Evolutionary conservation across 495 filamentous ascomycete genomes (phyloP).

Genomic region (Aspergillus nidulans): DNA sequence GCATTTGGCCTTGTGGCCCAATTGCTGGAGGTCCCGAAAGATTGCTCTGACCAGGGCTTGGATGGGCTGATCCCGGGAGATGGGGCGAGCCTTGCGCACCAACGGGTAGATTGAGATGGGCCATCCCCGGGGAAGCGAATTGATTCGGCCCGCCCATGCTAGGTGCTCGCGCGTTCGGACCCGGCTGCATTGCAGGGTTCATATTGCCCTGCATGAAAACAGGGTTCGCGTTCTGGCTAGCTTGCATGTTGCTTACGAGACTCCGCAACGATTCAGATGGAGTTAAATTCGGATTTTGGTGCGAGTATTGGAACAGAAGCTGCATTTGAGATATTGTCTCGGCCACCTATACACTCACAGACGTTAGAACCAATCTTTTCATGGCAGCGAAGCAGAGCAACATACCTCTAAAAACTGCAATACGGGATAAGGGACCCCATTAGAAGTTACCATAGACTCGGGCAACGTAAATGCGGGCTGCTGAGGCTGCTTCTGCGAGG

Average conservation of each 20-base stretch:
- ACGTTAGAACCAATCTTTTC: neutral
- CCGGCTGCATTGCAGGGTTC: constrained; percentile 39
- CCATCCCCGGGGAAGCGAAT: constrained; percentile 50
- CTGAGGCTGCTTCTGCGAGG: constrained; percentile 51
- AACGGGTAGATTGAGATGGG: constrained; percentile 43
- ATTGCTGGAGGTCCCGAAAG: constrained; percentile 52
- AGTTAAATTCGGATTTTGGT: constrained; percentile 51
- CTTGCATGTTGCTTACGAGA: constrained; percentile 46
- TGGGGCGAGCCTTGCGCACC: constrained; percentile 39
- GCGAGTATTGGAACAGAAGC: constrained; percentile 58
- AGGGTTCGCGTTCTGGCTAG: constrained; percentile 26
- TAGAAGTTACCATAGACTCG: constrained; percentile 57
- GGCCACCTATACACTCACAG: constrained; percentile 50
- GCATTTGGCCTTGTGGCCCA: constrained; percentile 67
- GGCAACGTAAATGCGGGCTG: constrained; percentile 53
- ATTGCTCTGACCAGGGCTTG: constrained; percentile 44
- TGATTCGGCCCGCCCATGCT: constrained; percentile 36
- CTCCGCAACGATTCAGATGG: constrained; percentile 59
- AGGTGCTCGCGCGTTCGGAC: constrained; percentile 28
- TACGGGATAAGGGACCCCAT: constrained; percentile 54
- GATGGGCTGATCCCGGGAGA: constrained; percentile 42
- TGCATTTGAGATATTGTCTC: constrained; percentile 75
- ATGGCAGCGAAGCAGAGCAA: neutral
- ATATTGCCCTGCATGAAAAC: constrained; percentile 28
- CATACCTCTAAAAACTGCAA: constrained; percentile 67